Base-by-base conservation (phyloP, 164 flowering plant genomes). In the Nelumbo lutea region DNA sequence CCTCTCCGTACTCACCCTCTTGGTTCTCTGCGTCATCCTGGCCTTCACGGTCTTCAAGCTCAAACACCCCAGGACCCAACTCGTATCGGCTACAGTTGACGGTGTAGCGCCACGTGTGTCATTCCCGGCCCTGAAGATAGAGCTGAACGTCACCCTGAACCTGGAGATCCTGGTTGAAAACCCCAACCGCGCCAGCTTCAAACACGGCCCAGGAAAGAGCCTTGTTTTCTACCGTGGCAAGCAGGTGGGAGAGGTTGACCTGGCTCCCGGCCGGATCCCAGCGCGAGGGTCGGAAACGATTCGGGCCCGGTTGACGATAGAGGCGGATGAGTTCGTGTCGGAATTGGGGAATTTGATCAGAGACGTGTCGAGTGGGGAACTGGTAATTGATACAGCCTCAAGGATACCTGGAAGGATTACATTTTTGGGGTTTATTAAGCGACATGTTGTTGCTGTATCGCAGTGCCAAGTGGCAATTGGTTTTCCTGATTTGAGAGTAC, bases 81-180 rank as follows among this genome's bases (percentile, higher is more conserved):
- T 86, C 58, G 9, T 76, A 57, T 84, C 88, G 0, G 79, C 79
- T 11, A 1, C 73, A 0, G 48, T 86, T 13, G 72, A 70, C 3
- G 88, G 88, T 39, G 46, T 84, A 1, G 61, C 86, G 1, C 87
- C 90, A 5, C 71, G 80, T 4, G 39, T 87, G 48, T 48, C 82
- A 0, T 64, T 83, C 64, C 86, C 87, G 0, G 47, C 52, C 9
- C 2, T 84, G 11, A 14, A 46, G 0, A n/a, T 87, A 62, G 59
- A 83, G n/a, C 74, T 87, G 56, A 87, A 87, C 79, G 46, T 87
- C 66, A 79, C 88, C 41, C 67, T 82, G 14, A 60, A 69, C 62
- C 69, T 80, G 14, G 14, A 47, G 56, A 27, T 83, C 55, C 78
- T 45, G 2, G 75, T 87, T n/a, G 7, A 73, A 6, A 83, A 85